Evolutionary conservation across 768 basidiomycete genomes (phyloP), one percentile per base, ranked within the genome.

Genomic region (Ramaria sp.): DNA sequence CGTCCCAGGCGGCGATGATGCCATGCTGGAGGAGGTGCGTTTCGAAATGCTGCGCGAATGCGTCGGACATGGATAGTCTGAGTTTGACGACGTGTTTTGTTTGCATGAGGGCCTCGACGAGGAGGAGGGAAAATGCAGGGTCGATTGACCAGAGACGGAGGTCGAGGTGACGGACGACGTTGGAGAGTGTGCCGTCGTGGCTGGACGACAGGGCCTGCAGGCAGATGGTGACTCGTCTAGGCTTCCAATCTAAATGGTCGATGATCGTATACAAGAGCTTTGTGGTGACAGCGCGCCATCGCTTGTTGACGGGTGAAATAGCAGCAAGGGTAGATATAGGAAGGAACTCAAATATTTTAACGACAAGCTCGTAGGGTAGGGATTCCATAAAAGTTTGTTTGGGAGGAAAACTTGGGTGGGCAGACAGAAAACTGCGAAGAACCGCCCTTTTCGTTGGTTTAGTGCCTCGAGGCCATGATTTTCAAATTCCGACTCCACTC

Each of bases 71-170:
- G 22, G 53, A 55, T 16, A 55, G 42, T n/a, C 28, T 55, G 28
- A 55, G 42, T 15, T 44, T 47, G 5, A 18, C 20, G 18, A 55
- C 43, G 18, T 34, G 18, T 13, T 24, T 55, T 36, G 53, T 55
- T n/a, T 55, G 42, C 12, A 15, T 36, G 24, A 55, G 53, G 16
- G 53, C 53, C 6, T 43, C 20, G 12, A 55, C 6, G 18, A 55
- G 42, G 24, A 55, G 53, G 8, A 44, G 53, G 9, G 53, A 55
- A 22, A 55, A 47, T 7, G 6, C 42, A 25, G 53, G 45, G 45
- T 55, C 53, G 22, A 42, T 30, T 36, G 53, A 55, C 53, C 53
- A 55, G 8, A 55, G 27, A 24, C 53, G 42, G 41, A 55, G 45
- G 36, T 55, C 28, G 22, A 55, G 53, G 34, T 55, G 53, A 15